phyloP scores from a whole-genome alignment of 2,329 filamentous ascomycete species.

The Aspergillus versicolor region DNA sequence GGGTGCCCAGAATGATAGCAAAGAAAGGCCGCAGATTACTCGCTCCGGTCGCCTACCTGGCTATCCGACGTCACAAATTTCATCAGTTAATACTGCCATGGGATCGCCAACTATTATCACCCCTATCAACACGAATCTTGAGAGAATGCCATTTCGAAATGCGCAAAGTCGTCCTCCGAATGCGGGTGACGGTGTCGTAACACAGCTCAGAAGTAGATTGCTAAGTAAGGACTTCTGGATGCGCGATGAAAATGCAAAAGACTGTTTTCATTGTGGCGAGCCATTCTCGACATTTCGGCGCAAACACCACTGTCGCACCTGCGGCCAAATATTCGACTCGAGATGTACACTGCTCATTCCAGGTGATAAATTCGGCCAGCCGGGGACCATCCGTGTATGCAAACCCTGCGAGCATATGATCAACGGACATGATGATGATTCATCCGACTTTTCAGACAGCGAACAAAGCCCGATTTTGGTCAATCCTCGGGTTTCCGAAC shows the following conservation, averaged over 20 bases:
- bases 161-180: constrained; percentile 21
- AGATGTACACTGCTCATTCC: constrained; percentile 93
- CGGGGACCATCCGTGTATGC: constrained; percentile 81
- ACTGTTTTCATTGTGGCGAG: constrained; percentile 89
- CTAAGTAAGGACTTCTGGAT: constrained; percentile 98
- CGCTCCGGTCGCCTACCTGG: constrained; percentile 48
- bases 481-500: constrained; percentile 60
- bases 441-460: constrained; percentile 85
- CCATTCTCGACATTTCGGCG: constrained; percentile 90
- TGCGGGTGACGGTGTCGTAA: constrained; percentile 37
- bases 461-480: constrained; percentile 61
- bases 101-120: constrained; percentile 43
- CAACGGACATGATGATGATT: constrained; percentile 83
- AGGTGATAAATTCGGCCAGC: constrained; percentile 82
- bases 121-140: constrained; percentile 31
- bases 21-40: constrained; percentile 39
- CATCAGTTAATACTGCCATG: constrained; percentile 43
- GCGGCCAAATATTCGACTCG: constrained; percentile 97
- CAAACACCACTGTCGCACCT: constrained; percentile 92
- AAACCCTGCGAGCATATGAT: constrained; percentile 91
- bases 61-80: constrained; percentile 40
- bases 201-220: constrained; percentile 78
- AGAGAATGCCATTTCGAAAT: constrained; percentile 19
- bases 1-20: constrained; percentile 24
- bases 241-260: constrained; percentile 96